Evolutionary conservation across 2,329 filamentous ascomycete genomes (phyloP), one percentile per base, ranked within the genome.

Genomic region (Zymoseptoria brevis): DNA sequence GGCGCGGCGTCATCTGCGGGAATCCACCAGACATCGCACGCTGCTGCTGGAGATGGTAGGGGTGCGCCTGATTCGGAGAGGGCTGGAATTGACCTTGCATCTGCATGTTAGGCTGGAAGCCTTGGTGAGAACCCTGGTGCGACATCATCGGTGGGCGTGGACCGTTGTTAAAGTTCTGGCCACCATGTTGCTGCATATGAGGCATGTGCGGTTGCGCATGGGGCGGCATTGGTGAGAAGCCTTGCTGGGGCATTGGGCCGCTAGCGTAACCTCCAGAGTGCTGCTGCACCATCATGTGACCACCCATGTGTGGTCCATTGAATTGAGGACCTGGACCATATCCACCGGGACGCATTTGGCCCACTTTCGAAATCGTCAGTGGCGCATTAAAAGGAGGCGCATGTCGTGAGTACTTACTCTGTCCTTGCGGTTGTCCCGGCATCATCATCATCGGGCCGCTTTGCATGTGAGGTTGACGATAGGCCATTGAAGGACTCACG

Each of bases 101-200:
- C 8, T 53, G 59, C 61, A 62, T 62, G 30, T 59, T 59, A 8
- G 64, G 60, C 41, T 67, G 62, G 89, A 70, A 87, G 49, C 92
- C 91, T 73, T 96, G 92, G 70, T 96, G 93, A 26, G 92, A 96
- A 57, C 90, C 90, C 76, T 96, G 90, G 66, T 92, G 92, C 69
- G 87, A 89, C 93, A 97, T 97, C 86, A 94, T 90, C 19, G 87
- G 86, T 53, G 91, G 84, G 58, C 90, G 86, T 0, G 93, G 93
- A 71, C 93, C 96, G 16, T 90, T 90, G 67, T 87, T 88, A 7
- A 83, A 80, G 50, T 83, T 88, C 19, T 87, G 84, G 57, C 79
- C 78, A 58, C 59, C 62, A 11, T 62, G 58, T 58, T 65, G 49
- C 57, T 65, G 67, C 29, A 61, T 64, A 56, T 61, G 78, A 68